phyloP scores from a whole-genome alignment of 305 asterid genomes.

The Ajuga reptans region DNA sequence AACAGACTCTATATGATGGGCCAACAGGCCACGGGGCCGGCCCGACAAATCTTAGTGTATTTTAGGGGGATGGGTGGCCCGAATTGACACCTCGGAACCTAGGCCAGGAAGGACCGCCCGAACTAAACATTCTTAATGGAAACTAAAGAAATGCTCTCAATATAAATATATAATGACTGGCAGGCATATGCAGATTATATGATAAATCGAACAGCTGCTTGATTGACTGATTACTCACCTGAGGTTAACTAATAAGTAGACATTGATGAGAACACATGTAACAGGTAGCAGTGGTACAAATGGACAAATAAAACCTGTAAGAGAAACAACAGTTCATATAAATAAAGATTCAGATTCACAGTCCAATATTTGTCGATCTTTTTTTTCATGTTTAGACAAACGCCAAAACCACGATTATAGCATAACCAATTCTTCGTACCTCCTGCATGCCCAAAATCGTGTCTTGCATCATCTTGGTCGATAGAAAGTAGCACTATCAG shows the following conservation, averaged over 20 bases:
- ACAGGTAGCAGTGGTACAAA: slow-evolving; percentile 78
- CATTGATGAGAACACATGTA: slow-evolving; percentile 70
- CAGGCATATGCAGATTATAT: background rate
- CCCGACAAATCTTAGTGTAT: no score
- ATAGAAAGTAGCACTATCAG: slow-evolving; percentile 46
- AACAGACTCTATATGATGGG: no score
- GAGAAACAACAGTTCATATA: background rate
- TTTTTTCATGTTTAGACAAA: background rate
- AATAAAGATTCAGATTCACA: background rate
- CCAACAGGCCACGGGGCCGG: no score
- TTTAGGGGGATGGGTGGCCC: no score
- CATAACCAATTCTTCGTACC: slow-evolving; percentile 36
- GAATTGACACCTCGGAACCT: no score
- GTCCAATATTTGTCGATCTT: background rate
- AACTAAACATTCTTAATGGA: background rate
- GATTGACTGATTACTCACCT: slow-evolving; percentile 47
- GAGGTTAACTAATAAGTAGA: slow-evolving; percentile 74
- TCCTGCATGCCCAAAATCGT: slow-evolving; percentile 74
- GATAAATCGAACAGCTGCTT: background rate
- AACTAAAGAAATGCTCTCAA: background rate
- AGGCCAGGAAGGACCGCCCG: background rate
- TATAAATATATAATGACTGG: background rate
- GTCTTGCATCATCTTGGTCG: slow-evolving; percentile 84
- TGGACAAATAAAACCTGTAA: slow-evolving; percentile 79
- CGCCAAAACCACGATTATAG: background rate